Evolutionary conservation across 2,329 filamentous ascomycete species (phyloP).

Genomic region (Phoma herbarum): DNA sequence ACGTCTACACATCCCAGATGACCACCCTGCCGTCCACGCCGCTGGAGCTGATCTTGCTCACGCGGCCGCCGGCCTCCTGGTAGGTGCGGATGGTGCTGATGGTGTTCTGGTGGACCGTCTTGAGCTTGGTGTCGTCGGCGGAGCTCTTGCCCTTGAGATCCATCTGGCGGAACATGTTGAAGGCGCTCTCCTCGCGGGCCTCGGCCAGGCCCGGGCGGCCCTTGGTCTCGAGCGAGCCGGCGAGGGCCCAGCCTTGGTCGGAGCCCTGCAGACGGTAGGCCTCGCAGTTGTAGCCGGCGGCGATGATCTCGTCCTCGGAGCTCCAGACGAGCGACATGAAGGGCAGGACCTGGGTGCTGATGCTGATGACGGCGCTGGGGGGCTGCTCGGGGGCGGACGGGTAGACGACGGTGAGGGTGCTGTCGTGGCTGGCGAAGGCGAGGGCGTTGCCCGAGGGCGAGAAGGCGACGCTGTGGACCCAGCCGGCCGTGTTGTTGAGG

Average conservation of each 20-base stretch:
- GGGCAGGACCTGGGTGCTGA: slow-evolving; percentile 88
- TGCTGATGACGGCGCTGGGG: slow-evolving; percentile 86
- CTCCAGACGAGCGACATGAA: slow-evolving; percentile 95
- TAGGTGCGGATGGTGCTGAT: slow-evolving; percentile 85
- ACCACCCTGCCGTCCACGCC: slow-evolving; percentile 60
- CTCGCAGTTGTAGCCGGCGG: slow-evolving; percentile 88
- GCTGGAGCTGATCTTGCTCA: slow-evolving; percentile 80
- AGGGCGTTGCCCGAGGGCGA: slow-evolving; percentile 92
- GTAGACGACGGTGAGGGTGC: slow-evolving; percentile 95
- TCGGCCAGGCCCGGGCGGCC: slow-evolving; percentile 65
- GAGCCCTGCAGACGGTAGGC: slow-evolving; percentile 87
- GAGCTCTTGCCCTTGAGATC: slow-evolving; percentile 87
- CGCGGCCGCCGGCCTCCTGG: slow-evolving; percentile 68
- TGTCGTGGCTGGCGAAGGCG: slow-evolving; percentile 94
- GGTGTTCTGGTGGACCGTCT: slow-evolving; percentile 96
- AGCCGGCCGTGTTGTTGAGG: slow-evolving; percentile 94
- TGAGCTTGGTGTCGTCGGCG: slow-evolving; percentile 91
- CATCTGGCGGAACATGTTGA: slow-evolving; percentile 99
- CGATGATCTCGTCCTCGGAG: slow-evolving; percentile 90
- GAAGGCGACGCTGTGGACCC: slow-evolving; percentile 94
- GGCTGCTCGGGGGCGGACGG: slow-evolving; percentile 90
- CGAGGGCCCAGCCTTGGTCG: slow-evolving; percentile 82
- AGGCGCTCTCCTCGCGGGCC: slow-evolving; percentile 84
- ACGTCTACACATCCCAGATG: slow-evolving; percentile 55
- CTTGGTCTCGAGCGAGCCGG: slow-evolving; percentile 81